phyloP scores from a whole-genome alignment of 2,329 filamentous ascomycete species.

The Alternaria metachromatica region DNA sequence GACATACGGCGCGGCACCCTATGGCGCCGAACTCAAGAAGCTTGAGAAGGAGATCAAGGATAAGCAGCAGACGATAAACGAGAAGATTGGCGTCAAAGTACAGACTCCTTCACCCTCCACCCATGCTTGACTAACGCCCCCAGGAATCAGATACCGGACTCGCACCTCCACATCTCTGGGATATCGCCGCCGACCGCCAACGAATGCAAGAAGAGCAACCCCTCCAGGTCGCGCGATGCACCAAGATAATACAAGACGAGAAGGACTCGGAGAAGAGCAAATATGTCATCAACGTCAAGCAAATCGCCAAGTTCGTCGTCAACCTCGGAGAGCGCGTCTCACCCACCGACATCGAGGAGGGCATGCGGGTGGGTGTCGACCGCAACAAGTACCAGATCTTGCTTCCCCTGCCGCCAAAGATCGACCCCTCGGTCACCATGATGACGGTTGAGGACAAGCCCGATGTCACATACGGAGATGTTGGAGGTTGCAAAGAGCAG shows the following conservation, averaged over 20 bases:
- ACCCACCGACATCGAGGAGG: conserved; percentile 98
- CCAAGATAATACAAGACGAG: conserved; percentile 98
- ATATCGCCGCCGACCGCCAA: conserved; percentile 95
- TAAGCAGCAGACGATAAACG: conserved; percentile 96
- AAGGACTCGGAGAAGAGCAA: conserved; percentile 98
- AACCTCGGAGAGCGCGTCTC: conserved; percentile 96
- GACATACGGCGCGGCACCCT: conserved; percentile 96
- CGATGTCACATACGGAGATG: conserved; percentile 97
- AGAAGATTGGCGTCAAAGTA: conserved; percentile 78
- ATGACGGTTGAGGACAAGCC: conserved; percentile 99
- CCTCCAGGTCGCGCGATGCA: conserved; percentile 95
- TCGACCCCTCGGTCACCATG: conserved; percentile 99
- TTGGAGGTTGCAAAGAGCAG: conserved; percentile 98
- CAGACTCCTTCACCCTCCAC: background rate
- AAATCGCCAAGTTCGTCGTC: conserved; percentile 99
- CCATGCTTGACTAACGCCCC: conserved; percentile 13
- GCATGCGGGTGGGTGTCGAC: conserved; percentile 98
- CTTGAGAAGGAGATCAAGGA: conserved; percentile 99
- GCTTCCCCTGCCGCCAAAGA: conserved; percentile 93
- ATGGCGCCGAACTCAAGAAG: conserved; percentile 91
- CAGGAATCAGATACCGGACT: conserved; percentile 98
- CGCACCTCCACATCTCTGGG: conserved; percentile 97
- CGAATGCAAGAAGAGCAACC: conserved; percentile 99
- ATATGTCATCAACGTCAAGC: conserved; percentile 99
- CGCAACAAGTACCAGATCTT: conserved; percentile 99